Base-by-base conservation (phyloP, 768 basidiomycete species). In the Trametes elegans region DNA sequence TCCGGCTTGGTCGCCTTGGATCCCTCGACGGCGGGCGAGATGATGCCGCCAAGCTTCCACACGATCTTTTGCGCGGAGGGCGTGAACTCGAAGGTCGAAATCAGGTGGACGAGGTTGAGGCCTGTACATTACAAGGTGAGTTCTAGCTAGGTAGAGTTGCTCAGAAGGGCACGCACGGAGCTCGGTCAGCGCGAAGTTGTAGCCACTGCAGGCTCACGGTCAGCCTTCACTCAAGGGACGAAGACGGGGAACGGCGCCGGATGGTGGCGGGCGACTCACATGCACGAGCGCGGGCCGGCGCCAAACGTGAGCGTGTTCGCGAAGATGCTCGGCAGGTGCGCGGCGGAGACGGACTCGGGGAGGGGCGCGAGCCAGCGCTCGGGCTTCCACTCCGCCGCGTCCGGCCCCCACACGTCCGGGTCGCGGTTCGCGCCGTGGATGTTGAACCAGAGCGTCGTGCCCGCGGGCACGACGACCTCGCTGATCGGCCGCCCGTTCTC, bases 291-390 rank as follows among this genome's bases (percentile, higher is more conserved):
- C 1, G 38, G 23, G 3, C 45, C 56, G 21, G 56, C 56, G 13
- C 32, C 35, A 24, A 51, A 50, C 2, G 56, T 57, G 35, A 41
- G 53, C 57, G 31, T 23, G 18, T 53, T 46, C 14, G 57, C 39
- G 29, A 24, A 53, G 4, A 53, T 35, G 13, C 45, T 31, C 10
- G 57, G 57, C 10, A 58, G 38, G 3, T 38, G 50, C 35, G 57
- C 57, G 7, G 48, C 45, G 14, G 43, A 16, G 13, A 58, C 46
- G 14, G 26, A 29, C n/a, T 29, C 24, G 7, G 57, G 57, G 2
- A 58, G 34, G 16, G 45, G 49, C 16, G 27, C 11, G 5, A 58
- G 36, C 57, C 57, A 58, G 10, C 57, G 57, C 40, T 58, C 57
- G 5, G 57, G 57, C 26, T 39, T 45, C 51, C 50, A 58, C 47